Conservation (phyloP, 2,329 filamentous ascomycete genomes). For the Chaetomiaceae sp. region DNA sequence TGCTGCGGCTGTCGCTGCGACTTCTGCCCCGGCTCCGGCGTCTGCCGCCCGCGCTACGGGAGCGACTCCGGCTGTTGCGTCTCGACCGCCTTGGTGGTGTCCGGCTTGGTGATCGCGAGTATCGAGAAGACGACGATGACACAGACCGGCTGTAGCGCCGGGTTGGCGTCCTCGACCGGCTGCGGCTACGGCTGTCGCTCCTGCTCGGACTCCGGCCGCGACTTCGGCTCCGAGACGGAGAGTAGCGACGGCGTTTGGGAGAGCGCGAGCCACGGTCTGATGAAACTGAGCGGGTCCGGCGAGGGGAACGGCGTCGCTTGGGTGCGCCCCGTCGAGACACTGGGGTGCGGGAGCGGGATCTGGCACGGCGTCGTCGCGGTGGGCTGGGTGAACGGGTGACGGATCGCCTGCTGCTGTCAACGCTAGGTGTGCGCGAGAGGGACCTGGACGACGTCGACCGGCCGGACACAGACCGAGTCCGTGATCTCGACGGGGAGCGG, state of each 20-base stretch:
- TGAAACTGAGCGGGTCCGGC: slow-evolving; percentile 30
- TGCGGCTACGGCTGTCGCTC: slow-evolving; percentile 39
- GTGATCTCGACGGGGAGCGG: slow-evolving; percentile 38
- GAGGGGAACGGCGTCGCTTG: slow-evolving; percentile 40
- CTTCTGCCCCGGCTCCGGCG: slow-evolving; percentile 2
- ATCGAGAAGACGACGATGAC: slow-evolving; percentile 36
- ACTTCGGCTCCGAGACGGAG: slow-evolving; percentile 46
- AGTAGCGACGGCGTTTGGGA: slow-evolving; percentile 49
- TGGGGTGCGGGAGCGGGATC: slow-evolving; percentile 29
- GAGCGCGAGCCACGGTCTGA: slow-evolving; percentile 37
- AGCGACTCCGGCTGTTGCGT: slow-evolving; percentile 31
- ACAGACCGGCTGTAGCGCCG: slow-evolving; percentile 33
- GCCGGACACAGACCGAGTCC: slow-evolving; percentile 22
- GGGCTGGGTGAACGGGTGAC: slow-evolving; percentile 30
- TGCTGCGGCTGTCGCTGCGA: slow-evolving; percentile 19
- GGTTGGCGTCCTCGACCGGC: slow-evolving; percentile 22
- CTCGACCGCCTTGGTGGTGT: slow-evolving; percentile 33
- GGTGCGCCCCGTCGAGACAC: slow-evolving; percentile 30
- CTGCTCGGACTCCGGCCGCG: slow-evolving; percentile 31
- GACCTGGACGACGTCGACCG: slow-evolving; percentile 16
- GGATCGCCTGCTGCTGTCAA: slow-evolving; percentile 14
- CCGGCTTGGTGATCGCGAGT: slow-evolving; percentile 34
- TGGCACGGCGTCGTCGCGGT: slow-evolving; percentile 33
- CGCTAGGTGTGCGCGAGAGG: slow-evolving; percentile 14
- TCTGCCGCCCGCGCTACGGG: slow-evolving; percentile 22